Percentiles rank a stretch among this genome's conserved stretches.
Conservation (phyloP, 1,284 basidiomycete species). For the Nidula niveotomentosa region DNA sequence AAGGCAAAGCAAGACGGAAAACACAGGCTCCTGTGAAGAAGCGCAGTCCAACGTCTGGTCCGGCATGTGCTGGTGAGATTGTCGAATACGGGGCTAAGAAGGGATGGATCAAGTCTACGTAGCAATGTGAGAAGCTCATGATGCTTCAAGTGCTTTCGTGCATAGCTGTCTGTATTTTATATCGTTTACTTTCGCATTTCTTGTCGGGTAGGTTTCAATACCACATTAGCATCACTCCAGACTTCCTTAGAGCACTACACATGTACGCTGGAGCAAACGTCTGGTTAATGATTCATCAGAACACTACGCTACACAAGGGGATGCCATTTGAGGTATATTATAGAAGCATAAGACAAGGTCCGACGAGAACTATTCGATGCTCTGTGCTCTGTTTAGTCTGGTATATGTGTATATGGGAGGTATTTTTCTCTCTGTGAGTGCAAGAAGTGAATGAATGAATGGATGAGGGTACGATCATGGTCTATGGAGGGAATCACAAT, state of each 20-base stretch:
- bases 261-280: no score
- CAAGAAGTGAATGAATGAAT: no score
- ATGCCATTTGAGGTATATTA: neutral
- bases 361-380: neutral
- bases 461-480: no score
- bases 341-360: neutral
- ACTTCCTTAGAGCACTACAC: no score
- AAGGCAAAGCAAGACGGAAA: slow-evolving; percentile 41
- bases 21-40: slow-evolving; percentile 22
- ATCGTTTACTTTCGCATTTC: neutral
- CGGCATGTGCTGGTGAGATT: slow-evolving; percentile 51
- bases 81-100: slow-evolving; percentile 49
- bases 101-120: slow-evolving; percentile 45
- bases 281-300: no score
- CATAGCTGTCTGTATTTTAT: neutral
- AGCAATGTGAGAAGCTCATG: slow-evolving; percentile 4
- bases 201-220: neutral
- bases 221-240: no score
- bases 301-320: no score
- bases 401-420: neutral
- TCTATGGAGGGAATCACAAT: no score
- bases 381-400: neutral
- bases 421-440: neutral
- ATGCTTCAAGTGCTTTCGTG: neutral
- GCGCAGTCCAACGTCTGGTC: slow-evolving; percentile 19